Base-by-base conservation (phyloP, 1,139 yeast species). In the Meyerozyma guilliermondii region DNA sequence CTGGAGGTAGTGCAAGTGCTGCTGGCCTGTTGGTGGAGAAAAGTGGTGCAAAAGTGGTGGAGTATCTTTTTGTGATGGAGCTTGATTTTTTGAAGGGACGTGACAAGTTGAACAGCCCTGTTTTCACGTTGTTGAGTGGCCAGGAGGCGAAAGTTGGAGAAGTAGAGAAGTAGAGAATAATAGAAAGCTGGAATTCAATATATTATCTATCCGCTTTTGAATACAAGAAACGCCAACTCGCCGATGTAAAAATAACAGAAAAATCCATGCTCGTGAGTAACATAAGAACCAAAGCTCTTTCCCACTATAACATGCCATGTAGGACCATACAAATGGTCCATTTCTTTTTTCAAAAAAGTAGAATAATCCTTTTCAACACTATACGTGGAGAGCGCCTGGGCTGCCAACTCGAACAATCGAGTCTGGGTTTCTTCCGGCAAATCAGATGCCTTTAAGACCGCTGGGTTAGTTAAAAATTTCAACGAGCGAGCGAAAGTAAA, bases 301-400 rank as follows among this genome's bases (percentile, higher is more conserved):
- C 98, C 99, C 41, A 89, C 97, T 46, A 92, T 80, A 26, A 89
- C 94, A 61, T 92, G 98, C 98, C 98, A 92, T 20, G 95, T 81
- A 38, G 85, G 79, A 1, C 96, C 96, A 53, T 76, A 84, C 45
- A 65, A 54, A 41, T 65, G 68, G 49, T 78, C 74, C 60, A 76
- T 65, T 53, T 83, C 88, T 58, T 86, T 87, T 68, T 92, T 92
- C 50, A 91, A 69, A 49, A 69, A 76, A 0, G 88, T 81, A 13
- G 98, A 97, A 39, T 88, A 74, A 50, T 91, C 97, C 55, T 84
- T 76, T 48, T 82, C 85, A 34, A 78, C 60, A 41, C 67, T 62
- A 56, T 73, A 72, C 27, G 68, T 56, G 22, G 56, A 51, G 27
- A 57, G 45, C 3, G 87, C 80, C 48, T 76, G 78, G 43, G 69